Evolutionary conservation across 805 yeast genomes (phyloP), one percentile per base, ranked within the genome.

Genomic region (Ogataea parapolymorpha): DNA sequence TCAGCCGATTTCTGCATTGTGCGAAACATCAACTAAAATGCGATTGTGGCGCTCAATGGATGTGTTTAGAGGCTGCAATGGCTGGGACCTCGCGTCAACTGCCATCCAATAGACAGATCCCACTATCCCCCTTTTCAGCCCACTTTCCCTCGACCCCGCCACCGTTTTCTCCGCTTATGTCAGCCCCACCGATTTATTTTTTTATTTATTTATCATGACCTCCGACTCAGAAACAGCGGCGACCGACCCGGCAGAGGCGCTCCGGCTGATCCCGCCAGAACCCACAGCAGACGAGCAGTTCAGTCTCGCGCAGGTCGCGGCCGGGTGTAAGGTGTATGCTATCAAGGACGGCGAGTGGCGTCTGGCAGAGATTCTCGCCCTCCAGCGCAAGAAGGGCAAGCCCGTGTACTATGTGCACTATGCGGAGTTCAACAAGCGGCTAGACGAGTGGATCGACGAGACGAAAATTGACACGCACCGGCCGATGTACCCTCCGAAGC

Each of bases 381-480:
- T 79, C 36, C 87, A 85, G 47, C 64, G 75, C 33, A 80, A 85
- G 55, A 83, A 88, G 59, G 87, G 90, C 11, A 77, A 84, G 46
- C 78, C 80, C 24, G 85, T 79, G 50, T 90, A 83, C 62, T 93
- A 93, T 60, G 96, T 93, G 23, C 99, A 93, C 63, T 93, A 89
- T 66, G 87, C 80, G 39, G 96, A 90, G 52, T 93, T 82, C 70
- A 93, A 93, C 69, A 93, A 93, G 63, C 84, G 99, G 62, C 73
- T 93, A 52, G 99, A 93, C 67, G 99, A 93, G 62, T 91, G 98
- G 98, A 78, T 93, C 6, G 70, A 74, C 15, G 71, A 77, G 4
- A 81, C 79, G 26, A 72, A 95, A 38, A 80, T 93, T 9, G 86
- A 88, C 59, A 74, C 80, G 39, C 67, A 72, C n/a, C 68, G 79